Evolutionary conservation across 345 rosid genomes (phyloP).

Genomic region (Pseudoturritis turrita): DNA sequence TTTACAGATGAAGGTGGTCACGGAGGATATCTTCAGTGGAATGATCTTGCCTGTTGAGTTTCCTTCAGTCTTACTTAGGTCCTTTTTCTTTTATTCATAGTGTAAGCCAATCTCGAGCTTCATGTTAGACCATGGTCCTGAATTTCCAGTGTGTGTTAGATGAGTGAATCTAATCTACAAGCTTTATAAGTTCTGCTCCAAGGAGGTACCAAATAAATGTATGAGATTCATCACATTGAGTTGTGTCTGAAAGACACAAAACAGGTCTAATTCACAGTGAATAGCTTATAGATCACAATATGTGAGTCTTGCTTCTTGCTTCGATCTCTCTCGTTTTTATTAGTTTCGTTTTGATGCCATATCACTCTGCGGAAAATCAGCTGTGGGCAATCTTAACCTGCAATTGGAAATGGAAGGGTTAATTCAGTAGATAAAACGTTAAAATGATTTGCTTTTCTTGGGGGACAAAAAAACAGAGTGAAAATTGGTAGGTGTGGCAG

Average conservation of each 20-base stretch:
- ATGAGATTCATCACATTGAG: background rate
- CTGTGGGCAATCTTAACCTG: background rate
- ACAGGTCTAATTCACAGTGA: background rate
- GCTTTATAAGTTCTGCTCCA: background rate
- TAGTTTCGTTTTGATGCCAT: background rate
- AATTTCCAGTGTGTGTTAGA: background rate
- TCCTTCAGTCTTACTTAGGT: background rate
- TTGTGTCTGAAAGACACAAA: background rate
- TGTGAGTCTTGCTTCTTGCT: background rate
- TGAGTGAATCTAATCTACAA: background rate
- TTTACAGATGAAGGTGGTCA: conserved; percentile 75
- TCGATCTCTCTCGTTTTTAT: background rate
- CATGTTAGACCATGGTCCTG: background rate
- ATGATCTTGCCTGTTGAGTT: conserved; percentile 46
- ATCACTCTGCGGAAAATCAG: background rate
- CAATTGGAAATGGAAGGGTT: background rate
- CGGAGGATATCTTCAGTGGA: conserved; percentile 78
- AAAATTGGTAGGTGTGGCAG: conserved; percentile 13
- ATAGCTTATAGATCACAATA: background rate
- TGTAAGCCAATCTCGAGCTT: background rate
- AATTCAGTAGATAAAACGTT: background rate
- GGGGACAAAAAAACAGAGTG: background rate
- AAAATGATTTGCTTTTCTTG: background rate
- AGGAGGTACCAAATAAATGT: background rate
- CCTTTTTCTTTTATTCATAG: background rate